Evolutionary conservation across 225 moss, liverwort and hornwort genomes (phyloP).

Genomic region (Physcomitrellopsis africana): DNA sequence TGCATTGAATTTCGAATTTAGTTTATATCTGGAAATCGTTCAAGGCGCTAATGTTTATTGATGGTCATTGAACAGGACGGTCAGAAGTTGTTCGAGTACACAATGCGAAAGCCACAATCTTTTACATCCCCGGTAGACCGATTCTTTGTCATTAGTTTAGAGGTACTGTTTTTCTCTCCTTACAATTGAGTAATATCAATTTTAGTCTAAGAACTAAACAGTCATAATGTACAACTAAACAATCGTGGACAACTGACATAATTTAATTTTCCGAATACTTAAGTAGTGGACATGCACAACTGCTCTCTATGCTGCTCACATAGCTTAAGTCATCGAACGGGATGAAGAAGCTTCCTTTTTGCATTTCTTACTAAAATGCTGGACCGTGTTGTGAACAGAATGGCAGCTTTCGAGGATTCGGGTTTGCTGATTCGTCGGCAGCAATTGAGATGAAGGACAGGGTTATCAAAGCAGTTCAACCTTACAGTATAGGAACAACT

Average conservation of each 20-base stretch:
- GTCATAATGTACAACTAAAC: background rate
- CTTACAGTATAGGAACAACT: constrained; percentile 55
- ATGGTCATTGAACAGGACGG: constrained; percentile 59
- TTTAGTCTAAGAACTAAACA: background rate
- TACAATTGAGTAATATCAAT: background rate
- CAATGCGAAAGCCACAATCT: constrained; percentile 63
- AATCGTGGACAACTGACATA: background rate
- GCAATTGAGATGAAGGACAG: constrained; percentile 68
- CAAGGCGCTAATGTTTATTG: constrained; percentile 4
- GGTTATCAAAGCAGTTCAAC: constrained; percentile 60
- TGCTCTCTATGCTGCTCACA: background rate
- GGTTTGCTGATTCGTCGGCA: constrained; percentile 55
- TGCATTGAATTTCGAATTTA: constrained; percentile 1
- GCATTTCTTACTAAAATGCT: constrained; percentile 18
- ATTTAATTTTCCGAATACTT: background rate
- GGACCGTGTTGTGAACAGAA: constrained; percentile 46
- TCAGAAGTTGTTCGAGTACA: constrained; percentile 66
- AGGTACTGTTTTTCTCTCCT: constrained; percentile 39
- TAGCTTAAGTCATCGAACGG: background rate
- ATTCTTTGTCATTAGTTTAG: constrained; percentile 64
- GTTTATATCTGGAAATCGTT: constrained; percentile 18
- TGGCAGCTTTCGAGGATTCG: constrained; percentile 70
- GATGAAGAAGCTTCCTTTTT: background rate
- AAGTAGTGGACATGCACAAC: background rate
- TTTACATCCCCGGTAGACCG: constrained; percentile 61